Conservation (phyloP, 2,329 filamentous ascomycete genomes). For the Pseudogymnoascus sp. region DNA sequence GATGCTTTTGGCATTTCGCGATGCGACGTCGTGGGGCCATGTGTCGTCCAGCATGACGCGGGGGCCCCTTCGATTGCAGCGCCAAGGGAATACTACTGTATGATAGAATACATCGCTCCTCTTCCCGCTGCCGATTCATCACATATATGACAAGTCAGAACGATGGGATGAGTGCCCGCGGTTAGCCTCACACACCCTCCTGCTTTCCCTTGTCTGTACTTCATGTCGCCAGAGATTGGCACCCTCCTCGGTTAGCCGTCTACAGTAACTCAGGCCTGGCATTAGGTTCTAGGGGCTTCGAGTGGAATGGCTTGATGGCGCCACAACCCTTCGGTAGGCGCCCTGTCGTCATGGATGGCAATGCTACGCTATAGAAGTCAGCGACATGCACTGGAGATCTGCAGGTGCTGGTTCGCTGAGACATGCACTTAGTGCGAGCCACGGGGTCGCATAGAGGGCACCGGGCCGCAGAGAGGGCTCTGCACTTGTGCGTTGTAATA, state of each 20-base stretch:
- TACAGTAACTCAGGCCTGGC: background rate
- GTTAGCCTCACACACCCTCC: background rate
- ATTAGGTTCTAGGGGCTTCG: background rate
- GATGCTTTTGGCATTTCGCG: background rate
- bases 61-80: background rate
- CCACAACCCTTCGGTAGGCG: background rate
- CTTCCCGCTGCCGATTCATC: background rate
- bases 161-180: background rate
- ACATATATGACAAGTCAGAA: conserved; percentile 4
- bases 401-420: background rate
- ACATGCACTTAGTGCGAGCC: background rate
- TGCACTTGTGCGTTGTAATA: conserved; percentile 4
- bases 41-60: background rate
- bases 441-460: background rate
- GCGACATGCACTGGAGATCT: background rate
- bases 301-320: background rate
- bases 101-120: background rate
- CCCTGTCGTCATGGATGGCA: background rate
- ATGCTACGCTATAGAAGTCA: background rate
- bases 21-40: background rate
- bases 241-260: background rate
- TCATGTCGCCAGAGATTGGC: background rate
- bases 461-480: background rate
- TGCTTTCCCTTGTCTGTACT: background rate
- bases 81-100: background rate